Percentiles rank a stretch among this genome's conserved stretches.
phyloP scores from a whole-genome alignment of 1,139 yeast genomes.

The Schwanniomyces etchellsii region DNA sequence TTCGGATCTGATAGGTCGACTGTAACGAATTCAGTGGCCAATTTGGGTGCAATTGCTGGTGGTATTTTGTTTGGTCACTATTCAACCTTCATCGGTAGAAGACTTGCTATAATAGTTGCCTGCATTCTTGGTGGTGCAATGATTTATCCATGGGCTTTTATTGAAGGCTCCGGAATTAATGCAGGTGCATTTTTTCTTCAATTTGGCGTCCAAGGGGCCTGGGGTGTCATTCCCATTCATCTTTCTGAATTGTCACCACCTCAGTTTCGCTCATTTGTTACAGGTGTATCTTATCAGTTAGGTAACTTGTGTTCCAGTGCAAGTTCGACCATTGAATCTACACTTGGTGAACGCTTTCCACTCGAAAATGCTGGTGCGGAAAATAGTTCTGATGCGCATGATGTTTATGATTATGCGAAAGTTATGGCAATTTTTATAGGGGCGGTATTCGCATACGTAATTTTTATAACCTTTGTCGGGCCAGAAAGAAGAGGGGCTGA shows the following conservation, averaged over 20 bases:
- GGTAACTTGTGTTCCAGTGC: constrained; percentile 74
- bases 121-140: constrained; percentile 57
- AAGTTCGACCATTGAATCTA: constrained; percentile 65
- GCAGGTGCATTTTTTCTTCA: constrained; percentile 70
- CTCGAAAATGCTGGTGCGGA: constrained; percentile 5
- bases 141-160: constrained; percentile 62
- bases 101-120: constrained; percentile 41
- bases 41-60: constrained; percentile 64
- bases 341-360: constrained; percentile 59
- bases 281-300: constrained; percentile 65
- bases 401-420: constrained; percentile 48
- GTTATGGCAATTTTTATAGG: constrained; percentile 85
- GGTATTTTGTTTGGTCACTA: constrained; percentile 59
- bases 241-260: constrained; percentile 61
- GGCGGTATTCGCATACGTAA: constrained; percentile 61
- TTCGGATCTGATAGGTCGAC: constrained; percentile 50
- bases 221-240: constrained; percentile 72
- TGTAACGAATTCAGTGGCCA: constrained; percentile 65
- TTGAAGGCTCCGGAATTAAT: constrained; percentile 39
- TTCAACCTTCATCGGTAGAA: constrained; percentile 56
- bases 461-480: constrained; percentile 58
- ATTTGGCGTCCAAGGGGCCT: constrained; percentile 70
- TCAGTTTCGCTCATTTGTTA: constrained; percentile 56
- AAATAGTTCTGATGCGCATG: too few relatives aligned
- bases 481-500: constrained; percentile 59